phyloP scores from a whole-genome alignment of 208 protist species.

The Leishmania aethiopica region DNA sequence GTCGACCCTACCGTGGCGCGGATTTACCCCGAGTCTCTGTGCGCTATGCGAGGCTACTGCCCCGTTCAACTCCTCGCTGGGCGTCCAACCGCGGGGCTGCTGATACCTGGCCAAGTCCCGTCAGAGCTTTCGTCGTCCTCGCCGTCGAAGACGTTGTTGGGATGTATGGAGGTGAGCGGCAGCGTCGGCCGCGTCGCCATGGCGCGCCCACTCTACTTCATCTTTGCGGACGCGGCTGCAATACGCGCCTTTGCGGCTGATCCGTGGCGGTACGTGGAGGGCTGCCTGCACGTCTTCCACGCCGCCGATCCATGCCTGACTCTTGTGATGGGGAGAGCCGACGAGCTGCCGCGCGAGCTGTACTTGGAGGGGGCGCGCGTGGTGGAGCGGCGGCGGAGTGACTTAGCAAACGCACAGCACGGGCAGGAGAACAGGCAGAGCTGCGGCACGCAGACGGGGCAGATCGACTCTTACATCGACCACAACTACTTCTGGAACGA shows the following conservation, averaged over 20 bases:
- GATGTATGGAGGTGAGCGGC: conserved; percentile 62
- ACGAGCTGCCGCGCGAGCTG: conserved; percentile 71
- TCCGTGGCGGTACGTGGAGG: conserved; percentile 52
- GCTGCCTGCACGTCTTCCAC: conserved; percentile 41
- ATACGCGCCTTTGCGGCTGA: conserved; percentile 54
- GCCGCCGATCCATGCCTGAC: conserved; percentile 39
- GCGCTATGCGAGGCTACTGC: conserved; percentile 67
- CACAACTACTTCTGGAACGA: conserved; percentile 94
- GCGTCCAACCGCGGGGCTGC: conserved; percentile 22
- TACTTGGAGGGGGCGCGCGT: conserved; percentile 78
- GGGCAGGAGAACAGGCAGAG: conserved; percentile 14
- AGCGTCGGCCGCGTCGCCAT: conserved; percentile 26
- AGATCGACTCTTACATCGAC: conserved; percentile 87
- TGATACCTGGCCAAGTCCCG: conserved; percentile 44
- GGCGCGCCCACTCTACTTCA: conserved; percentile 40
- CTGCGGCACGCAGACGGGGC: conserved; percentile 84
- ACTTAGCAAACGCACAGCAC: conserved; percentile 1
- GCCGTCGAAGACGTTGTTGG: conserved; percentile 19
- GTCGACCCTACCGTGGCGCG: conserved; percentile 36
- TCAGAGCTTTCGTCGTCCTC: neutral
- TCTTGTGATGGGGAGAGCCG: conserved; percentile 61
- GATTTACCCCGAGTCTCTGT: conserved; percentile 60
- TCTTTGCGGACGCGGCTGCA: conserved; percentile 44
- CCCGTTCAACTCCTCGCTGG: conserved; percentile 46
- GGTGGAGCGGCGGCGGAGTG: conserved; percentile 18